These are phyloP conservation scores for Tetrahymena borealis DNA, from an alignment of 73 alveolate species.

Conservation along the genomic window DNA sequence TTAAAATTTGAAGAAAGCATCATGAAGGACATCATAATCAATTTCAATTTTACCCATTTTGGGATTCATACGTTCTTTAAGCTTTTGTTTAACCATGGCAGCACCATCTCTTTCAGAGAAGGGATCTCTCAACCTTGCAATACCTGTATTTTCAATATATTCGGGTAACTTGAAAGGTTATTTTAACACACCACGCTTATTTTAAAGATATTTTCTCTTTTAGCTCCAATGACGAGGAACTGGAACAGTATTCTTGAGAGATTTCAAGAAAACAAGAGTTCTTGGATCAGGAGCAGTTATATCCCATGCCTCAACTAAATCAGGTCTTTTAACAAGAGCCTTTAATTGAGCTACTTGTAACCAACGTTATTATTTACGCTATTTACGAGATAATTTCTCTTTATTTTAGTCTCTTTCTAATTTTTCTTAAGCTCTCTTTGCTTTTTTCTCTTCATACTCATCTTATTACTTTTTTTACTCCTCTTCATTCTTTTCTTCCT, in stretches of 20 bases:
- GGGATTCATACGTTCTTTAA: constrained; percentile 98
- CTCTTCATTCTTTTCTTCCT: not conserved
- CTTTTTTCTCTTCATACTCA: not conserved
- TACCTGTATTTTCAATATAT: constrained; percentile 96
- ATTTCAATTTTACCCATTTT: constrained; percentile 96
- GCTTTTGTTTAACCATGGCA: constrained; percentile 82
- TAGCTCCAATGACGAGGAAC: constrained; percentile 98
- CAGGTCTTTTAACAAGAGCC: constrained; percentile 88
- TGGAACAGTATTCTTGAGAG: constrained; percentile 91
- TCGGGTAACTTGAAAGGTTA: constrained; percentile 92
- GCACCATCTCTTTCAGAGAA: constrained; percentile 73
- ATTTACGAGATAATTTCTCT: constrained; percentile 26
- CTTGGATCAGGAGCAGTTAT: constrained; percentile 92
- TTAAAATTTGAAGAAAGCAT: constrained; percentile 96
- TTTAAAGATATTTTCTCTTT: constrained; percentile 88
- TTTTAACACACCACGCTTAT: constrained; percentile 90
- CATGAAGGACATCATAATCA: constrained; percentile 96
- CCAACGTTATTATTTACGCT: constrained; percentile 42
- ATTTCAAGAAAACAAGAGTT: constrained; percentile 82
- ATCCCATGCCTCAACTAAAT: constrained; percentile 97
- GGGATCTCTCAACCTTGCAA: constrained; percentile 86
- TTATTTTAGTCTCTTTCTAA: constrained; percentile 13
- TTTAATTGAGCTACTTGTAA: constrained; percentile 58
- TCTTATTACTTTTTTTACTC: not conserved
- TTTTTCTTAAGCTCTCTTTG: not conserved